Evolutionary conservation across 148 eudicot species (phyloP), one percentile per base, ranked within the genome.

Genomic region (Spergularia marina): DNA sequence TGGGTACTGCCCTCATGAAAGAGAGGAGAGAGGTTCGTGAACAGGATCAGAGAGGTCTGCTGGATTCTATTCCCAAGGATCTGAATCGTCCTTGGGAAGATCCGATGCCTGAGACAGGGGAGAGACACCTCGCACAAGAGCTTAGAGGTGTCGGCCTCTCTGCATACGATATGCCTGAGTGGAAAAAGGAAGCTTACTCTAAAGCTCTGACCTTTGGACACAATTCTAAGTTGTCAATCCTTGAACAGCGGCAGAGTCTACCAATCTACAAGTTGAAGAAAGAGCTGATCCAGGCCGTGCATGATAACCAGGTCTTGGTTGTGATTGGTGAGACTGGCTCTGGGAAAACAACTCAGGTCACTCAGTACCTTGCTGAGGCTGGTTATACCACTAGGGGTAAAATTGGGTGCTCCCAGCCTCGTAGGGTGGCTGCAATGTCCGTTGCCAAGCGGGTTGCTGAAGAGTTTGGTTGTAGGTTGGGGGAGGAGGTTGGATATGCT

Each of bases 1-100:
- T 95, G 87, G 87, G 97, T 71, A 87, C 96, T 40, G 99, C 97
- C 47, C 76, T 95, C 39, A 87, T 86, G 40, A 95, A 95, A 80
- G 98, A 95, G 76, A 84, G 98, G 68, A 84, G 97, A 76, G 98
- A 95, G 84, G 91, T 95, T 3, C 83, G 97, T 53, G 96, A 90
- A 44, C 96, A 90, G 44, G 91, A 95, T 52, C 96, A 95, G 74
- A 85, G 97, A 54, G 81, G 90, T 25, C 89, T 90, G 94, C 88
- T 95, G 41, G 97, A 92, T 78, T 92, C 97, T 16, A 95, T 95
- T 47, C 97, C 98, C 0, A 95, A 92, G 79, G 98, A 95, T 90
- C 84, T 95, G 53, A 95, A 95, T 78, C 88, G 97, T 49, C 99
- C 99, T 4, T 95, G 99, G 99, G 99, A 95, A 85, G 99, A 95